Percentiles rank a stretch among this genome's conserved stretches.
These are phyloP conservation scores for Fusarium devonianum DNA, from an alignment of 2,329 filamentous ascomycete species.

Conservation along the genomic window DNA sequence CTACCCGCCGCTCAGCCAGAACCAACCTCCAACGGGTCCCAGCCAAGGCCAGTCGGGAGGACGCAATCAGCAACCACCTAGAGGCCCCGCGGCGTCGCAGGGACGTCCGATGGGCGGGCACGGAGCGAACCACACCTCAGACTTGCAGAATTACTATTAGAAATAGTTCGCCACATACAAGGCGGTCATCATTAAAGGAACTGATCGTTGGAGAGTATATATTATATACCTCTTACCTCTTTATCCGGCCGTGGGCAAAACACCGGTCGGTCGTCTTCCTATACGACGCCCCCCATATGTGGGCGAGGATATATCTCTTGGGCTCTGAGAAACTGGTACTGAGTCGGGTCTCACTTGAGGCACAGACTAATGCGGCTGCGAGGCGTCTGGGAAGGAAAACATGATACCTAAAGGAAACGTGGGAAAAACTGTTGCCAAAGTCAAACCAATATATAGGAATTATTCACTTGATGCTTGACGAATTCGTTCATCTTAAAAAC, in stretches of 20 bases:
- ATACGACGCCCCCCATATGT: not conserved
- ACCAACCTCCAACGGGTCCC: conserved; percentile 35
- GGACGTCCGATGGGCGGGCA: conserved; percentile 38
- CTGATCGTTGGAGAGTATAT: conserved; percentile 17
- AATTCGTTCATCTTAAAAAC: not conserved
- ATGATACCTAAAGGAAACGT: conserved; percentile 17
- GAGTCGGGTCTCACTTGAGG: conserved; percentile 8
- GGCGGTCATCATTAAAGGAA: conserved; percentile 2
- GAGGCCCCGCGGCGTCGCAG: conserved; percentile 32
- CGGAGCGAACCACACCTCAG: conserved; percentile 32
- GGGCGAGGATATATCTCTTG: conserved; percentile 4
- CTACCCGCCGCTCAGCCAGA: conserved; percentile 39
- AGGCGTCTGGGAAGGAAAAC: conserved; percentile 31
- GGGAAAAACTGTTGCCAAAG: not conserved
- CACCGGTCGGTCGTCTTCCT: not conserved
- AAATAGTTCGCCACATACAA: conserved; percentile 15
- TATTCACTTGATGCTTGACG: not conserved
- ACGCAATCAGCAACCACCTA: conserved; percentile 32
- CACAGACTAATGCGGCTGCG: conserved; percentile 9
- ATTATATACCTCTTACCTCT: not conserved
- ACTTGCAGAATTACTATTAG: conserved; percentile 42
- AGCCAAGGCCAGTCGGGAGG: conserved; percentile 27
- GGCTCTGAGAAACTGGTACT: conserved; percentile 1
- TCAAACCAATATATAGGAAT: not conserved
- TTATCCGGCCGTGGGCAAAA: not conserved